Evolutionary conservation across 1,284 basidiomycete species (phyloP), one percentile per base, ranked within the genome.

Genomic region (Microbotryum violaceum): DNA sequence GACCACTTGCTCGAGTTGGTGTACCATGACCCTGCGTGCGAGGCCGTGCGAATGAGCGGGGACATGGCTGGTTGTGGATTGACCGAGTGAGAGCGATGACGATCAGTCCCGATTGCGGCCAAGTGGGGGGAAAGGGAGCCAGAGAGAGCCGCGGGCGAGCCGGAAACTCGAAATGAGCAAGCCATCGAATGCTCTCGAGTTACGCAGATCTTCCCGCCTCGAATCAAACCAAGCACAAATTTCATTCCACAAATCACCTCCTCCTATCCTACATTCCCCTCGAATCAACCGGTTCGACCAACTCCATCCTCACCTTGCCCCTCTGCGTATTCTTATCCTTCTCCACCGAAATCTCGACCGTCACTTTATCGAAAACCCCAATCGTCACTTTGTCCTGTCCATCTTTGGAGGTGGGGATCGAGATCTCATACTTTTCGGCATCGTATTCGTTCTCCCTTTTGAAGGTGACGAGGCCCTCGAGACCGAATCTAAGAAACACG

Each of bases 301-400:
- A 79, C 6, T 80, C 83, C 91, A 96, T 94, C 76, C 86, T 89
- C 9, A 96, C 91, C 70, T 86, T 87, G 12, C 91, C 91, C 60
- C 94, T 80, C 75, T 96, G 91, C 9, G 93, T 97, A 70, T 92
- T 94, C 72, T 82, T 85, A 75, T 98, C 93, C 79, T 93, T 96
- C 75, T 94, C 91, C 4, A 97, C 89, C 58, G 87, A 84, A 55
- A 98, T 89, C 70, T 85, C 83, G 20, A 98, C 94, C 21, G 77
- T 81, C 59, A 97, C 91, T 74, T 90, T 89, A 77, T 97, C 93
- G 75, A 98, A 97, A 29, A 97, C 74, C 42, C 76, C 77, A 23
- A 94, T 83, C 25, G 80, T 81, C 20, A 83, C 79, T 33, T 80
- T 81, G n/a, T 77, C 72, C 31, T 52, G 45, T 10, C 77, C 77